Base-by-base conservation (phyloP, 2,329 filamentous ascomycete genomes). In the Monilinia laxa region DNA sequence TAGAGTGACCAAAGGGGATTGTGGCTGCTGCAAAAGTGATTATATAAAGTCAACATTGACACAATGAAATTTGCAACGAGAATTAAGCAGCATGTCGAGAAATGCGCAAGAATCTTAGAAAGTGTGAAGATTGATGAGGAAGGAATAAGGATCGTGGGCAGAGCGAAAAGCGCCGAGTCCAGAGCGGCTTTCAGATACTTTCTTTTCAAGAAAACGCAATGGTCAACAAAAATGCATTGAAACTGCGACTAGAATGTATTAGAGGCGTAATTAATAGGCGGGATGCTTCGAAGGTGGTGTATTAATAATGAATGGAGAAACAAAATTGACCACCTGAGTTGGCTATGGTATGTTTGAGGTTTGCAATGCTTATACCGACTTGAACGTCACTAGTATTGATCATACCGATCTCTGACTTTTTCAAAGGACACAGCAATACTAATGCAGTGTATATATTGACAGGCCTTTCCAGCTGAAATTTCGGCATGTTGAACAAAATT, bases 21-120 rank as follows among this genome's bases (percentile, higher is more conserved):
- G 0, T 14, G 20, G 5, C 2, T 28, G 28, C 28, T 28, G 4
- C 28, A 28, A 28, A 28, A 28, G 28, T 28, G 1, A 40, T 40
- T 2, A 12, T 10, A 40, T 6, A n/a, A 40, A 11, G 3, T 6
- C 2, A 16, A 11, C 14, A 0, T n/a, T 23, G 4, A 23, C 14
- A n/a, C 38, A 23, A 11, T 9, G n/a, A 38, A 5, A 5, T 18
- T 7, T 5, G 0, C 11, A 40, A 23, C n/a, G 20, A 56, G 6
- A 7, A 7, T 4, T 6, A 40, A 14, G 6, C 5, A 4, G 4
- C 2, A 0, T 12, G 10, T 2, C 0, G 0, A 10, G 12, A 4
- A 28, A 28, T 28, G 28, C 28, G 2, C 2, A 28, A 28, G 28
- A 28, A 28, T 28, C 28, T 28, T 28, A 28, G 4, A 28, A 28